Evolutionary conservation across 345 rosid species (phyloP), one percentile per base, ranked within the genome.

Genomic region (Syzygium jambos): DNA sequence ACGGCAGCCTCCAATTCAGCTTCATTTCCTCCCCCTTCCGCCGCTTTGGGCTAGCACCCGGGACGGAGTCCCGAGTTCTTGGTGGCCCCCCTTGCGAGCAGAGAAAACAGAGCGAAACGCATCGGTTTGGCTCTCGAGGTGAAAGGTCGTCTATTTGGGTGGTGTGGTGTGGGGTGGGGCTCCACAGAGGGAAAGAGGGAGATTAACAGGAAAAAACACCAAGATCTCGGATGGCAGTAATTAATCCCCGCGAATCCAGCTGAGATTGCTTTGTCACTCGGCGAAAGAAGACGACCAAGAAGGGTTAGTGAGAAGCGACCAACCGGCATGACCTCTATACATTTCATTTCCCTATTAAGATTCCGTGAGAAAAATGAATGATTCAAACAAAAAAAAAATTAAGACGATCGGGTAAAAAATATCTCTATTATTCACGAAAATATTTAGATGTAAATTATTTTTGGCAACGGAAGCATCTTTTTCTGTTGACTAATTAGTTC

Each of bases 11-110:
- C 94, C 91, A 89, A 84, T 89, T 89, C 56, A 89, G 86, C 92
- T 93, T 97, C 98, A 95, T 97, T 87, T 86, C 38, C 61, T 57
- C 25, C n/a, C n/a, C 4, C 29, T 38, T 38, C 10, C 22, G 82
- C 23, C 49, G 49, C 25, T 73, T 21, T 10, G 6, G 6, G 6
- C 49, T 73, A 38, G 14, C 82, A 19, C 82, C 82, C 25, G 1
- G 49, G 41, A 73, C 17, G 5, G 82, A 22, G 49, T 38, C 27
- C 25, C 4, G 27, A 38, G 49, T 19, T 73, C 49, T 38, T 73
- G 82, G 43, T 5, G 22, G 49, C 49, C 82, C 49, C 49, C 38
- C 82, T 73, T 3, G 82, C 82, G 27, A 73, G 49, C 27, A 34
- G 49, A 73, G 14, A 73, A 73, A 6, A 73, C 5, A 73, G 49